Conservation (phyloP, 768 basidiomycete species). For the Lepiota subincarnata region DNA sequence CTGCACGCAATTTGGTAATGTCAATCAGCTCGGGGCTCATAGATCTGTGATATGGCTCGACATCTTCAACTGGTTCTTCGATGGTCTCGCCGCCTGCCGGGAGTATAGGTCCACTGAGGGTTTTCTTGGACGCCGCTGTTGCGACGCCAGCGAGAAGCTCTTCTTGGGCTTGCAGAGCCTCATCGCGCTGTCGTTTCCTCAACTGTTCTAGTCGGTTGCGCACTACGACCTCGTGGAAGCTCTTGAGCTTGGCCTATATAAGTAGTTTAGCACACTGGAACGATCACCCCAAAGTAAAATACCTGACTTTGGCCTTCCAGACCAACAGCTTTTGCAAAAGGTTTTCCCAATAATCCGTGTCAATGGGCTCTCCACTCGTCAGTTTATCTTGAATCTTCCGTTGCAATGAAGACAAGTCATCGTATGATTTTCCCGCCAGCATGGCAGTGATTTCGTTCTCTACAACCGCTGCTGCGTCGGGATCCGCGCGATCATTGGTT, state of each 20-base stretch:
- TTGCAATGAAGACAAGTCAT: constrained; percentile 80
- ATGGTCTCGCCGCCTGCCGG: constrained; percentile 29
- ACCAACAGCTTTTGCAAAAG: constrained; percentile 89
- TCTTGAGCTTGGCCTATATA: constrained; percentile 80
- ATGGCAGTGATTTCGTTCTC: constrained; percentile 81
- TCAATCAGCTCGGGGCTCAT: constrained; percentile 86
- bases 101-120: constrained; percentile 31
- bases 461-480: constrained; percentile 73
- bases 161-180: constrained; percentile 90
- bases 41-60: constrained; percentile 74
- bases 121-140: constrained; percentile 44
- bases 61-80: constrained; percentile 47
- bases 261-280: constrained; percentile 10
- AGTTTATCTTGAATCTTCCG: constrained; percentile 85
- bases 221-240: constrained; percentile 93
- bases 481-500: constrained; percentile 53
- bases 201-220: constrained; percentile 95
- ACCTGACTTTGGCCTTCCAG: constrained; percentile 90
- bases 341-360: constrained; percentile 97
- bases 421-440: constrained; percentile 80
- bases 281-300: not conserved
- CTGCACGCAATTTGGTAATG: constrained; percentile 61
- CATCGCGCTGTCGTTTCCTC: constrained; percentile 92
- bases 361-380: constrained; percentile 87
- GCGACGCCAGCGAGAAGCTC: constrained; percentile 82